Evolutionary conservation across 352 stramenopile species (phyloP), one percentile per base, ranked within the genome.

Genomic region (Phytophthora syringae): DNA sequence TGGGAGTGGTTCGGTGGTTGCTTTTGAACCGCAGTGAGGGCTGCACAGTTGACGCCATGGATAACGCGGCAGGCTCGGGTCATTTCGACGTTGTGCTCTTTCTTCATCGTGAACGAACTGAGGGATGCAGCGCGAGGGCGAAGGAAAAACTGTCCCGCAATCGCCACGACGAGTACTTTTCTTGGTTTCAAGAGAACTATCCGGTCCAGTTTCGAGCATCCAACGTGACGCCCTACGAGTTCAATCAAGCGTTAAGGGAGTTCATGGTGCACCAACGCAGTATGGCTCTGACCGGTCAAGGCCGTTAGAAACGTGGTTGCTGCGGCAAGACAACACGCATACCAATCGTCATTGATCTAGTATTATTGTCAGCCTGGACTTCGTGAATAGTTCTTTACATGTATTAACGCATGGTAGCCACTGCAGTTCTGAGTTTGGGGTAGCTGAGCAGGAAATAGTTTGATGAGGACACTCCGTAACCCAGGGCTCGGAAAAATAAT

Each of bases 181-280:
- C 74, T 49, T 77, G 69, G 69, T 74, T 77, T 61, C 74, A 74
- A 59, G 64, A 59, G n/a, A n/a, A n/a, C n/a, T n/a, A n/a, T n/a
- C n/a, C n/a, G n/a, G n/a, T n/a, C n/a, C n/a, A n/a, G n/a, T n/a
- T n/a, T n/a, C n/a, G n/a, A n/a, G n/a, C n/a, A n/a, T n/a, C n/a
- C n/a, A n/a, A n/a, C n/a, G n/a, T n/a, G n/a, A n/a, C n/a, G n/a
- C n/a, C n/a, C n/a, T n/a, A n/a, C n/a, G n/a, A n/a, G n/a, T n/a
- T n/a, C n/a, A n/a, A n/a, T n/a, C n/a, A n/a, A n/a, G n/a, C n/a
- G n/a, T n/a, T n/a, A n/a, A n/a, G n/a, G n/a, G n/a, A n/a, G n/a
- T n/a, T n/a, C n/a, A n/a, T n/a, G n/a, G n/a, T n/a, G n/a, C n/a
- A n/a, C n/a, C n/a, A n/a, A n/a, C n/a, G n/a, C n/a, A n/a, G n/a